phyloP scores from a whole-genome alignment of 228 moss, liverwort and hornwort genomes.

The Sphagnum magellanicum region DNA sequence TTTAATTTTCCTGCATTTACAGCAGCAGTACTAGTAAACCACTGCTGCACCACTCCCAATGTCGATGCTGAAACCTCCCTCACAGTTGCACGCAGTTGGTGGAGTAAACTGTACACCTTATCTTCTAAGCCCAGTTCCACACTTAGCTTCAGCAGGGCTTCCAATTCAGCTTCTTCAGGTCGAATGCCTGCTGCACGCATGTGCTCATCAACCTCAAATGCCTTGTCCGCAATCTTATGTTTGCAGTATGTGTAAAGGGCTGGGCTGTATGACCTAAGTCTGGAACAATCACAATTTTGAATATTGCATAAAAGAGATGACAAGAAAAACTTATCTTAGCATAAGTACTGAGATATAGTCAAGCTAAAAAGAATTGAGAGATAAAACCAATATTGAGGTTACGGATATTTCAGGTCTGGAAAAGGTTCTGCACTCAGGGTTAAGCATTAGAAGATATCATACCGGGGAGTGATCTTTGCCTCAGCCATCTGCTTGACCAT shows the following conservation, averaged over 20 bases:
- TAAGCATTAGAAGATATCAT: not conserved
- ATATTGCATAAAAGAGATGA: not conserved
- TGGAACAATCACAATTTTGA: constrained; percentile 10
- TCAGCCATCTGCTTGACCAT: constrained; percentile 93
- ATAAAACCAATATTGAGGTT: too few relatives aligned
- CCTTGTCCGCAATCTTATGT: constrained; percentile 58
- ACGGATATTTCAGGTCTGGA: too few relatives aligned
- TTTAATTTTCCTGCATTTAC: constrained; percentile 34
- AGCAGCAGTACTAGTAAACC: constrained; percentile 59
- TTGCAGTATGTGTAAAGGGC: constrained; percentile 85
- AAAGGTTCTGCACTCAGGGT: too few relatives aligned
- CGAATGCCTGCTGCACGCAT: constrained; percentile 72
- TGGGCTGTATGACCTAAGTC: constrained; percentile 85
- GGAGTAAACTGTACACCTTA: constrained; percentile 70
- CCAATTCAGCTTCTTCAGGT: constrained; percentile 81
- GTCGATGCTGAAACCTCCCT: constrained; percentile 62
- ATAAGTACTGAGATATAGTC: not conserved
- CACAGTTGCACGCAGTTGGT: constrained; percentile 56
- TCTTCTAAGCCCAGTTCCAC: constrained; percentile 63
- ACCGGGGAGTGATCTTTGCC: constrained; percentile 74
- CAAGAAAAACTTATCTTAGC: not conserved
- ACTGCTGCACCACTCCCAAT: constrained; percentile 43
- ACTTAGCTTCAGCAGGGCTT: constrained; percentile 65
- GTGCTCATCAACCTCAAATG: constrained; percentile 87
- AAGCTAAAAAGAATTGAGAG: too few relatives aligned